Evolutionary conservation across 2,329 filamentous ascomycete species (phyloP).

Genomic region (Dactylellina leptospora): DNA sequence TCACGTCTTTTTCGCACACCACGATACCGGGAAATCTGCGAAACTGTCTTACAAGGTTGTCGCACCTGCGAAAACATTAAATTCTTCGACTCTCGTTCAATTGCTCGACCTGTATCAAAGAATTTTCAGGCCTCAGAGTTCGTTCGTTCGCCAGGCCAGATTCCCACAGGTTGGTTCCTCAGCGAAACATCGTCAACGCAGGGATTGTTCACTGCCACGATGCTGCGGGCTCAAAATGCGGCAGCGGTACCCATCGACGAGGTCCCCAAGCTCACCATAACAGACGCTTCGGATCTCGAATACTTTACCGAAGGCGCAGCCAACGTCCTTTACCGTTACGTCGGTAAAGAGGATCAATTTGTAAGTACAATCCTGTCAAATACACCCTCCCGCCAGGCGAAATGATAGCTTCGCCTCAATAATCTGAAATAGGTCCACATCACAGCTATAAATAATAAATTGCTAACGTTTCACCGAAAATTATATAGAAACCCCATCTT

Average conservation of each 20-base stretch:
- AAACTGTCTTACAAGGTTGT: not conserved
- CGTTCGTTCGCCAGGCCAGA: not conserved
- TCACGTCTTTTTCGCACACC: too few relatives aligned
- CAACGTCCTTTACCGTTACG: conserved; percentile 57
- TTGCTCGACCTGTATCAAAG: not conserved
- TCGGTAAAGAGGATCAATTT: conserved; percentile 48
- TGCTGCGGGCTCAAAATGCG: conserved; percentile 37
- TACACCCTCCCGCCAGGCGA: not conserved
- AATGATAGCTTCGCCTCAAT: not conserved
- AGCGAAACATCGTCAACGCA: not conserved
- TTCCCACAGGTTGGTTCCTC: not conserved
- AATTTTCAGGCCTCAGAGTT: not conserved
- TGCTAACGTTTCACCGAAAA: not conserved
- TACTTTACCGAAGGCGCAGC: conserved; percentile 57
- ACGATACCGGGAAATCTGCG: not conserved
- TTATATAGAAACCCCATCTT: conserved; percentile 54
- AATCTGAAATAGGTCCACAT: not conserved
- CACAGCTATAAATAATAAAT: not conserved
- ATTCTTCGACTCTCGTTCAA: not conserved
- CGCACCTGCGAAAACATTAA: not conserved
- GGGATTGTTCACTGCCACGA: not conserved
- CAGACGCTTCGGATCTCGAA: conserved; percentile 55
- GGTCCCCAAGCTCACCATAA: conserved; percentile 33
- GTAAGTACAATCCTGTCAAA: conserved; percentile 23
- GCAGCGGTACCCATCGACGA: conserved; percentile 30